Conservation (phyloP, 1,139 yeast genomes). For the Pichia sp. region DNA sequence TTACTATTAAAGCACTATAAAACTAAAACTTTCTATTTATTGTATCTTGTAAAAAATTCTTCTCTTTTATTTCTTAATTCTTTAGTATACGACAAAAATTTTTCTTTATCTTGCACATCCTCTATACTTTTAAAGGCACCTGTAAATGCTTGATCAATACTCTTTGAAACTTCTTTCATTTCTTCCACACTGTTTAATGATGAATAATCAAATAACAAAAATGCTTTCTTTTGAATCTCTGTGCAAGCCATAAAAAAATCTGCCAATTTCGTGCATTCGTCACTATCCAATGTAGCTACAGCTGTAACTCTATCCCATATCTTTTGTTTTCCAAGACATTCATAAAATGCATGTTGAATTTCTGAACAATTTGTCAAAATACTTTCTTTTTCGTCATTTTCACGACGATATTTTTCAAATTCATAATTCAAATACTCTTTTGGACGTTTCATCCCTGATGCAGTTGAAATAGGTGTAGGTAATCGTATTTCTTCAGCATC, state of each 20-base stretch:
- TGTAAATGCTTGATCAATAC: slow-evolving; percentile 26
- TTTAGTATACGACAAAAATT: slow-evolving; percentile 20
- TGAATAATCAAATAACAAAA: slow-evolving; percentile 28
- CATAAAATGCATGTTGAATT: slow-evolving; percentile 24
- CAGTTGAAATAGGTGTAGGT: slow-evolving; percentile 9
- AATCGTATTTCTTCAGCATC: not conserved
- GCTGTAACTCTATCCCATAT: slow-evolving; percentile 17
- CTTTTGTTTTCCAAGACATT: slow-evolving; percentile 22
- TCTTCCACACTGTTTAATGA: slow-evolving; percentile 25
- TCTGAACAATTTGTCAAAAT: slow-evolving; percentile 30
- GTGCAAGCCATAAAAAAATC: slow-evolving; percentile 29
- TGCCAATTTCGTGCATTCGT: slow-evolving; percentile 23
- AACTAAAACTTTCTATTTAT: no score
- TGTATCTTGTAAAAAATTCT: slow-evolving; percentile 22
- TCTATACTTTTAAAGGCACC: slow-evolving; percentile 22
- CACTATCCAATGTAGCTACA: slow-evolving; percentile 17
- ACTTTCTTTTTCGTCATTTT: slow-evolving; percentile 24
- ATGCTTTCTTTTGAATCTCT: slow-evolving; percentile 28
- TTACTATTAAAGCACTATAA: no score
- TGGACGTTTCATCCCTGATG: slow-evolving; percentile 10
- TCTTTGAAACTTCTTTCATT: slow-evolving; percentile 23
- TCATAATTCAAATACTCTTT: slow-evolving; percentile 14
- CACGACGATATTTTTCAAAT: slow-evolving; percentile 25
- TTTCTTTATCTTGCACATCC: slow-evolving; percentile 25
- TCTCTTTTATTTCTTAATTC: slow-evolving; percentile 28